Percentiles rank a stretch among this genome's conserved stretches.
phyloP scores from a whole-genome alignment of 2,329 filamentous ascomycete species.

The Fusarium pininemorale region DNA sequence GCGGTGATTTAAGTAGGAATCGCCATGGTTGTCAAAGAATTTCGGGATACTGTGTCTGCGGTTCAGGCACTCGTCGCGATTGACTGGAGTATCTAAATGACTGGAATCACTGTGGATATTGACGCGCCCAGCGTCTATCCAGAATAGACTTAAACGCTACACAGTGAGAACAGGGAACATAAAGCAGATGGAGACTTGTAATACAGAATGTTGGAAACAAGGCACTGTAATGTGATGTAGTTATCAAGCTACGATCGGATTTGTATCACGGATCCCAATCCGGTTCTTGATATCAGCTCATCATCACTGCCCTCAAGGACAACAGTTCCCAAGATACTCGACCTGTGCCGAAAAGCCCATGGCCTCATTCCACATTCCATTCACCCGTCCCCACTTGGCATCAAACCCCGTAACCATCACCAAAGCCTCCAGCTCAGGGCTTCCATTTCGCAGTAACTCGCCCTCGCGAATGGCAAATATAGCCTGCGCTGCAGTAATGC shows the following conservation, averaged over 20 bases:
- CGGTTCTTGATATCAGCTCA: not conserved
- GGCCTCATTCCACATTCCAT: not conserved
- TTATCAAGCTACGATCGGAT: too few relatives aligned
- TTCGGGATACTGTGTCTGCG: not conserved
- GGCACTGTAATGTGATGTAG: too few relatives aligned
- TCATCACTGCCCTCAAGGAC: rapidly evolving
- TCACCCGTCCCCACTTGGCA: not conserved
- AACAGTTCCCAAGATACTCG: not conserved
- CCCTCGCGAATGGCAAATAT: not conserved
- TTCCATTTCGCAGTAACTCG: too few relatives aligned
- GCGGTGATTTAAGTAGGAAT: not conserved
- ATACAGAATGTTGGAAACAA: too few relatives aligned
- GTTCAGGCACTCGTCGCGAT: rapidly evolving
- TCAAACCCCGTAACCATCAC: not conserved
- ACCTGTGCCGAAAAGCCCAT: not conserved
- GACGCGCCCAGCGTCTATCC: not conserved
- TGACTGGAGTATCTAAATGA: not conserved
- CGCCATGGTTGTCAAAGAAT: rapidly evolving
- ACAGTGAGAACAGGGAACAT: rapidly evolving
- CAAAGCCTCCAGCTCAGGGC: not conserved
- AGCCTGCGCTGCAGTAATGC: not conserved
- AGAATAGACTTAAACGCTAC: rapidly evolving
- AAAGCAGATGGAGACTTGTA: too few relatives aligned
- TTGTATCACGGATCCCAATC: rapidly evolving
- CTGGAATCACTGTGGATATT: not conserved